Percentiles rank a stretch among this genome's conserved stretches.
Evolutionary conservation across 306 rosid genomes (phyloP).

Genomic region (Sechiopsis laciniata): DNA sequence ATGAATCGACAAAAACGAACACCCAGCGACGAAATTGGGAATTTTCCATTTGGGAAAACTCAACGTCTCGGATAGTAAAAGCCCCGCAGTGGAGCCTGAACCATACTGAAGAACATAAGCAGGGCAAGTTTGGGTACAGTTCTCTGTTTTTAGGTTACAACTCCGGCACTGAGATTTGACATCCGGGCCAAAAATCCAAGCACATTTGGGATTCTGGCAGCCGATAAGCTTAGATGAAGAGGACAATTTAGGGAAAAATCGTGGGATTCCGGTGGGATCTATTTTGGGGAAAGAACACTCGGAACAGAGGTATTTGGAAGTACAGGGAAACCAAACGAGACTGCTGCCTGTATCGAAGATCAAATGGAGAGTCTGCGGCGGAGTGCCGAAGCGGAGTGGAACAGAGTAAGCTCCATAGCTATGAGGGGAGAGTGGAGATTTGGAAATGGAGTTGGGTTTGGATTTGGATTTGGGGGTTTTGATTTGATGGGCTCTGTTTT

Average conservation of each 20-base stretch:
- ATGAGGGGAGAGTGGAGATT: constrained; percentile 38
- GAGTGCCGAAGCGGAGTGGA: constrained; percentile 64
- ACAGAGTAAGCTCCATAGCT: constrained; percentile 78
- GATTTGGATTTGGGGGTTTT: constrained; percentile 31
- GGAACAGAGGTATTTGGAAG: constrained; percentile 67
- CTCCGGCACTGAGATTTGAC: constrained; percentile 41
- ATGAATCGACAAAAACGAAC: constrained; percentile 60
- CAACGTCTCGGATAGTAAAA: constrained; percentile 53
- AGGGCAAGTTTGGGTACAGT: constrained; percentile 56
- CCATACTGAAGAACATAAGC: constrained; percentile 61
- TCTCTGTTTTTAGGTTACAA: constrained; percentile 27
- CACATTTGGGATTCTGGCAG: constrained; percentile 69
- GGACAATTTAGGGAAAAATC: constrained; percentile 61
- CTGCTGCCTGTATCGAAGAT: constrained; percentile 81
- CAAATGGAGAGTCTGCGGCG: constrained; percentile 53
- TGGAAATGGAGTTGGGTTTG: background rate
- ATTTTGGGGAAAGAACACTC: constrained; percentile 53
- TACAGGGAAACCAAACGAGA: constrained; percentile 84
- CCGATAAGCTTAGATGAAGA: constrained; percentile 54
- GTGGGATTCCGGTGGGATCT: constrained; percentile 36
- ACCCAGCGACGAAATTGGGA: constrained; percentile 53
- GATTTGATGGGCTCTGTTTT: constrained; percentile 66
- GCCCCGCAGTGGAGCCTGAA: constrained; percentile 59
- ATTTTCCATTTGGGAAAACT: constrained; percentile 37
- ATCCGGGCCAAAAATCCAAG: constrained; percentile 43